These are phyloP conservation scores for Limonium bicolor DNA, from an alignment of 148 eudicot genomes.

Conservation along the genomic window DNA sequence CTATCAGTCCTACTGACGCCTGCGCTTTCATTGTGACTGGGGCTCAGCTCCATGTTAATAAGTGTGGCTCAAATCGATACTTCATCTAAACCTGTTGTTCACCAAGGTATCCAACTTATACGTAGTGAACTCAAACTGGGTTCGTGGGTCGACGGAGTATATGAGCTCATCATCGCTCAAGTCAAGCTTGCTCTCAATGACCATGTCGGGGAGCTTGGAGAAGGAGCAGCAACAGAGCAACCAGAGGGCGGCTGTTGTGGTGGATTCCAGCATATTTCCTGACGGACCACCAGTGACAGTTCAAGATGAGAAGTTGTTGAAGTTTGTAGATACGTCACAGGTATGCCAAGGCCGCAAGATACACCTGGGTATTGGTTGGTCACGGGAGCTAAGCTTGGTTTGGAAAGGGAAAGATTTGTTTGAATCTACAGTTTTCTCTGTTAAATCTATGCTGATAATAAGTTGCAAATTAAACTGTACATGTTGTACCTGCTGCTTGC, in stretches of 20 bases:
- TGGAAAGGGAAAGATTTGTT: slow-evolving; percentile 45
- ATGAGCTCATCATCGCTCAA: slow-evolving; percentile 26
- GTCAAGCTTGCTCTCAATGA: slow-evolving; percentile 23
- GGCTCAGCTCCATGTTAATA: slow-evolving; percentile 43
- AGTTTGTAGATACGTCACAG: slow-evolving; percentile 46
- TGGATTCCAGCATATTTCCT: slow-evolving; percentile 69
- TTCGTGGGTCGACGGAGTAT: slow-evolving; percentile 21
- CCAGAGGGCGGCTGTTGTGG: slow-evolving; percentile 12
- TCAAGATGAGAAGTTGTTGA: slow-evolving; percentile 37
- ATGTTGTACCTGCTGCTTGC: too few species aligned
- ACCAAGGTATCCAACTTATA: slow-evolving; percentile 27
- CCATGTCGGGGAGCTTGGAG: slow-evolving; percentile 25
- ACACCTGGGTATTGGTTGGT: slow-evolving; percentile 78
- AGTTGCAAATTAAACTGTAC: too few species aligned
- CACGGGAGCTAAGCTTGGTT: slow-evolving; percentile 55
- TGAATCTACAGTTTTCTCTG: slow-evolving; percentile 61
- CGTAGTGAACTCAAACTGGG: slow-evolving; percentile 45
- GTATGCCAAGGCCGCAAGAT: slow-evolving; percentile 47
- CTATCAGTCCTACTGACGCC: slow-evolving; percentile 1
- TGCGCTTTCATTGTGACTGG: slow-evolving; percentile 63
- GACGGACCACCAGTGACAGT: slow-evolving; percentile 60
- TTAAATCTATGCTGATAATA: slow-evolving; percentile 17
- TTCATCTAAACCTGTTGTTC: slow-evolving; percentile 53
- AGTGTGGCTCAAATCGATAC: slow-evolving; percentile 33
- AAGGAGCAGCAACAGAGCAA: slow-evolving; percentile 14